phyloP scores from a whole-genome alignment of 805 yeast species.

The Candida xyloterini region DNA sequence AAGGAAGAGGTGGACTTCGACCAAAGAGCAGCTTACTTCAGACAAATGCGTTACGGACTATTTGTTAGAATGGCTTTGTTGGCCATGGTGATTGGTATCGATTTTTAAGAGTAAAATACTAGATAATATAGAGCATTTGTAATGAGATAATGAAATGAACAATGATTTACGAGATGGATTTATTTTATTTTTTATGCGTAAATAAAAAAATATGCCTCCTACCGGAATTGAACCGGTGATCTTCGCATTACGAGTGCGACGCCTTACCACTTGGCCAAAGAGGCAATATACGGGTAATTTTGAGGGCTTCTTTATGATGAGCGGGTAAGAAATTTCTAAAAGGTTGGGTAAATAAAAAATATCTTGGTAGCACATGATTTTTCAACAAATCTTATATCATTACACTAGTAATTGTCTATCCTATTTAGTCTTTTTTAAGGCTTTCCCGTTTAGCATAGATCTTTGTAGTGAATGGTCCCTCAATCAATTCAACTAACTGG shows the following conservation, averaged over 20 bases:
- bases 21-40: conserved; percentile 98
- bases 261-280: conserved; percentile 47
- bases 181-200: conserved; percentile 1
- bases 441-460: conserved; percentile 75
- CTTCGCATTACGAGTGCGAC: conserved; percentile 47
- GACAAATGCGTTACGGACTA: conserved; percentile 99
- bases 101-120: conserved; percentile 43
- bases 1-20: conserved; percentile 98
- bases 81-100: conserved; percentile 97
- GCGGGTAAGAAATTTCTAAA: not conserved
- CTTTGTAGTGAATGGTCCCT: conserved; percentile 93
- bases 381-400: not conserved
- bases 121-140: conserved; percentile 3
- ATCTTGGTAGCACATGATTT: not conserved
- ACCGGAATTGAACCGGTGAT: conserved; percentile 44
- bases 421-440: conserved; percentile 19
- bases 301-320: not conserved
- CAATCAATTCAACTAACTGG: conserved; percentile 76
- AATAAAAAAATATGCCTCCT: conserved; percentile 33
- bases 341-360: not conserved
- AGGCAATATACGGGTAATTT: conserved; percentile 28
- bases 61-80: conserved; percentile 98
- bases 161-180: not conserved
- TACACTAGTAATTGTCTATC: conserved; percentile 1
- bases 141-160: conserved; percentile 1